Conservation (phyloP, 2,329 filamentous ascomycete species). For the Cordyceps cateniannulata region DNA sequence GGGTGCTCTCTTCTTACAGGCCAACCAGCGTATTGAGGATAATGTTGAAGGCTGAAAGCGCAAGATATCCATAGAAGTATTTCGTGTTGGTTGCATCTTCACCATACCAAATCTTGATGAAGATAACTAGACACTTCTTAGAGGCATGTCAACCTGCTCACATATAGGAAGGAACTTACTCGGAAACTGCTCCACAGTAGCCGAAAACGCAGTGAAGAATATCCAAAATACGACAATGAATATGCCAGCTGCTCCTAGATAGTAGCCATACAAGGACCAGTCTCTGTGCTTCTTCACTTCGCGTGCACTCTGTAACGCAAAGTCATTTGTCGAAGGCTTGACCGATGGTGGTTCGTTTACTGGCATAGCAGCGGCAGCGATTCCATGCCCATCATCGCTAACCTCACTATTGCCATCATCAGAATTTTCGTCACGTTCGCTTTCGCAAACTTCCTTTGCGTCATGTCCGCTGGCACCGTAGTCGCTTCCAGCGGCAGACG, state of each 20-base stretch:
- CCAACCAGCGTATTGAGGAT: neutral
- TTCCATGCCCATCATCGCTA: neutral
- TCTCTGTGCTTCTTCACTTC: neutral
- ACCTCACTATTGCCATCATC: neutral
- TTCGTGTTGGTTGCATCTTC: neutral
- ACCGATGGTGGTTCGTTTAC: neutral
- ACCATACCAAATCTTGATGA: conserved; percentile 8
- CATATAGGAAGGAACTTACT: neutral
- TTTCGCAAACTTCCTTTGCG: neutral
- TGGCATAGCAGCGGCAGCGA: neutral
- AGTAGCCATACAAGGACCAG: conserved; percentile 4
- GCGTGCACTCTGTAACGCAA: neutral
- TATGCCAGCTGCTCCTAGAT: neutral
- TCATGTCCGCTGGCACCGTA: too few relatives aligned
- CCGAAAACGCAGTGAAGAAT: neutral
- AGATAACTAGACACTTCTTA: neutral
- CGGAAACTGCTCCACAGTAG: neutral
- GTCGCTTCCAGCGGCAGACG: neutral
- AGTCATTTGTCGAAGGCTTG: neutral
- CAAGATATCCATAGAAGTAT: conserved; percentile 5
- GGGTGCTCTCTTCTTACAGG: neutral
- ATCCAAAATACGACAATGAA: neutral
- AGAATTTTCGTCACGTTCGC: too few relatives aligned
- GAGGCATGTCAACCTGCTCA: neutral
- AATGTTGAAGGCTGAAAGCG: neutral